Conservation (phyloP, 164 flowering plant species). For the Nymphaea colorata region DNA sequence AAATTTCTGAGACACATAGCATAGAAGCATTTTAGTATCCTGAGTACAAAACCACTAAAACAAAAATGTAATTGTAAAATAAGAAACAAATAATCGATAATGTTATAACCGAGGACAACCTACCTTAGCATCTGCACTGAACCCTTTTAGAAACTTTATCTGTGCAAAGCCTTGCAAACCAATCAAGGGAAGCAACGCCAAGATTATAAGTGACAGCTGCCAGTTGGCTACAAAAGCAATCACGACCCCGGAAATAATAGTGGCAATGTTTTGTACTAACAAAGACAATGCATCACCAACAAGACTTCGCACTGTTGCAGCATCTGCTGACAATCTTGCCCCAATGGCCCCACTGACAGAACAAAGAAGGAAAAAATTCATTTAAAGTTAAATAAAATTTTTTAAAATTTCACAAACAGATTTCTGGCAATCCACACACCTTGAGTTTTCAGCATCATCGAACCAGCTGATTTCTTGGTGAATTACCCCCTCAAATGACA, state of each 20-base stretch:
- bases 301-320: slow-evolving; percentile 25
- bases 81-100: background rate
- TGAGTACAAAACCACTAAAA: background rate
- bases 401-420: background rate
- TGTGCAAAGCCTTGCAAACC: slow-evolving; percentile 24
- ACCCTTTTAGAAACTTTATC: slow-evolving; percentile 22
- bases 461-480: slow-evolving; percentile 69
- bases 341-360: slow-evolving; percentile 38
- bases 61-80: background rate
- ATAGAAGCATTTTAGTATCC: background rate
- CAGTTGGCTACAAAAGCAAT: slow-evolving; percentile 44
- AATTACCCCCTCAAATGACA: slow-evolving; percentile 46
- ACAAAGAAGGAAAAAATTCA: background rate
- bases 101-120: background rate
- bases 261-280: slow-evolving; percentile 29
- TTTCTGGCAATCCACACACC: slow-evolving; percentile 16
- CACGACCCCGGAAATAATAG: slow-evolving; percentile 23
- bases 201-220: slow-evolving; percentile 26
- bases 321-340: slow-evolving; percentile 46
- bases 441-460: slow-evolving; percentile 53
- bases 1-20: background rate
- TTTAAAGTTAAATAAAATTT: background rate
- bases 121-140: slow-evolving; percentile 48
- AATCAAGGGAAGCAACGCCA: slow-evolving; percentile 25
- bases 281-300: slow-evolving; percentile 39